Evolutionary conservation across 1,139 yeast species (phyloP), one percentile per base, ranked within the genome.

Genomic region (Entelexis paramagnoliae): DNA sequence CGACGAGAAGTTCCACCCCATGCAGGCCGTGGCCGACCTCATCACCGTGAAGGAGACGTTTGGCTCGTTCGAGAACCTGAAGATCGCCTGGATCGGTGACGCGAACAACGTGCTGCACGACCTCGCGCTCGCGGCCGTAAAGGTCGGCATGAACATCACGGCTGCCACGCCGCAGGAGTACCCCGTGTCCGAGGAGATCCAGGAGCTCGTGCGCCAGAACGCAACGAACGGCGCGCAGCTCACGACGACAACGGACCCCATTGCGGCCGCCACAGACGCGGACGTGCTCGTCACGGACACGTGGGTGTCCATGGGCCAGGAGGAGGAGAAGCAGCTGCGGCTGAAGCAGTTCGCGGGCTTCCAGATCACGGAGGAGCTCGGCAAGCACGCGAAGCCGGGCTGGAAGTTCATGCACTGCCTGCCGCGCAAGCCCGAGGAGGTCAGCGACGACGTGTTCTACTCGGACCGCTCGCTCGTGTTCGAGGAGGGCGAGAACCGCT

Each of bases 221-320:
- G 77, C 73, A 53, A 73, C 75, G 35, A 63, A 69, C 4, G 78
- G 80, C 20, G 75, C 84, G 30, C 62, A 71, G 0, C 75, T 87
- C 54, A 79, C 77, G 58, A 66, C 81, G n/a, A 76, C 83, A 6
- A 79, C 82, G 61, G 87, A 85, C 62, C 94, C 98, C 3, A 63
- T 70, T 17, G 71, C 64, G 17, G 96, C 97, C 0, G 78, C 87
- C 53, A 72, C 74, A 50, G 73, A 75, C 57, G 88, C 98, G 2
- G 79, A 89, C 64, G 73, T 91, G 38, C 68, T 91, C 22, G 98
- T 91, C 48, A 91, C 98, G n/a, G 98, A 91, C 63, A 91, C 98
- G 4, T 91, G 95, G 81, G 80, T 91, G 35, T 89, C 97, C 1
- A 91, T 91, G 98, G 98, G 98, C 55, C 91, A 91, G 72, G 98